Evolutionary conservation across 345 rosid genomes (phyloP).

Genomic region (Adansonia digitata): DNA sequence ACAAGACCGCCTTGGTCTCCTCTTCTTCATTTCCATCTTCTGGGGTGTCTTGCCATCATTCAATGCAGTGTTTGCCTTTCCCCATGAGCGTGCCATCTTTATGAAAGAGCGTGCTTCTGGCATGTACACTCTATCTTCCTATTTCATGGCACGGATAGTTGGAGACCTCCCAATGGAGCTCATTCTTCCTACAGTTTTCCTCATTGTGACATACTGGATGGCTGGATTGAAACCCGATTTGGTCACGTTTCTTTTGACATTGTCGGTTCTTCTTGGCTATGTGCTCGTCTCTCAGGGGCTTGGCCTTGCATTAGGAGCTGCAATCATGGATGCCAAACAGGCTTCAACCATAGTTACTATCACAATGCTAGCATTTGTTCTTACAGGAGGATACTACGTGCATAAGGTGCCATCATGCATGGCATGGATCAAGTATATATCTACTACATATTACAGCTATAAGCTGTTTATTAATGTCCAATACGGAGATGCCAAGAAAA

Average conservation of each 20-base stretch:
- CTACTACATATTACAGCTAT: constrained; percentile 74
- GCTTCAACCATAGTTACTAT: constrained; percentile 83
- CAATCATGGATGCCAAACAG: constrained; percentile 83
- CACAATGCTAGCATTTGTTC: constrained; percentile 78
- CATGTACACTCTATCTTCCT: constrained; percentile 83
- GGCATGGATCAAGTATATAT: constrained; percentile 75
- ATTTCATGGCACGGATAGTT: constrained; percentile 82
- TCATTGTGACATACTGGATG: constrained; percentile 77
- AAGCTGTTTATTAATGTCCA: constrained; percentile 57
- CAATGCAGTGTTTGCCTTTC: too few relatives aligned
- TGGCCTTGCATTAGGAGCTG: constrained; percentile 78
- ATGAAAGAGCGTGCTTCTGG: constrained; percentile 74
- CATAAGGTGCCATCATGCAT: constrained; percentile 67
- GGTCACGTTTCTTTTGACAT: constrained; percentile 46
- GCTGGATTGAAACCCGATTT: constrained; percentile 56
- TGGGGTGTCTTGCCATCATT: too few relatives aligned
- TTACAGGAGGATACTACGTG: constrained; percentile 83
- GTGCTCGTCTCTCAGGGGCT: constrained; percentile 84
- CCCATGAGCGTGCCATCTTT: constrained; percentile 79
- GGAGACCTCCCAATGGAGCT: constrained; percentile 94
- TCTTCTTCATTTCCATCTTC: constrained; percentile 73
- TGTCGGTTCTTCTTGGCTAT: constrained; percentile 56
- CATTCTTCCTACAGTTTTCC: constrained; percentile 69
- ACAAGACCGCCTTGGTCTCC: constrained; percentile 86
- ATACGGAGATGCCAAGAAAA: constrained; percentile 47